Base-by-base conservation (phyloP, 768 basidiomycete genomes). In the Xanthoconium stramineum region DNA sequence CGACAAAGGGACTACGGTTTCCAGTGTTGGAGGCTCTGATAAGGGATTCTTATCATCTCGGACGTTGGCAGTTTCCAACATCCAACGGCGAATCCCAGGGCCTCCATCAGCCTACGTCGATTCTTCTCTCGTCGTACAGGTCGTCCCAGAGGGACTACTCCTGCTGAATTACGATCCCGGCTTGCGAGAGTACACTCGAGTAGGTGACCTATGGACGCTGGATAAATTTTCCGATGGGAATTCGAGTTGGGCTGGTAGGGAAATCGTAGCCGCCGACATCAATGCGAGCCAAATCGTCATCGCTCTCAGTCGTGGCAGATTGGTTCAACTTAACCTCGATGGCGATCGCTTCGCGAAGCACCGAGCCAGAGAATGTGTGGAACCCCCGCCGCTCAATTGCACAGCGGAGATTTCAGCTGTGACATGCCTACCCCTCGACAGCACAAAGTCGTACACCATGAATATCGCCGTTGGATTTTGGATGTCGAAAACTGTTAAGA, bases 381-480 rank as follows among this genome's bases (percentile, higher is more conserved):
- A 70, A 7, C 58, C 54, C 5, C 29, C 46, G 3, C 65, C 67
- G 1, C 47, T 63, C 15, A 32, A 29, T 43, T 66, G 58, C 55
- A 59, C 53, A 10, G 62, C 66, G 38, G 88, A 93, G 63, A 82
- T 94, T 50, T 88, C 91, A 11, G 80, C 87, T 0, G 72, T 94
- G 35, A 85, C 86, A 0, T 83, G 90, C 60, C 66, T 76, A 4
- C 84, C 86, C 0, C 63, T 83, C 17, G 80, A 87, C 60, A 64
- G 74, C 1, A 60, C 67, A 11, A 78, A 78, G 59, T 65, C 70
- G 33, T 84, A 76, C 52, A 69, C 88, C 1, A 69, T 70, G 11
- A 61, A 79, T 50, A 70, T 88, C 29, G 82, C 80, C 0, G 83
- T 88, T n/a, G 83, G 85, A 0, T 89, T 89, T 61, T 96, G 94